Percentiles rank a stretch among this genome's conserved stretches.
phyloP scores from a whole-genome alignment of 2,329 filamentous ascomycete species.

The Sporothrix luriei region DNA sequence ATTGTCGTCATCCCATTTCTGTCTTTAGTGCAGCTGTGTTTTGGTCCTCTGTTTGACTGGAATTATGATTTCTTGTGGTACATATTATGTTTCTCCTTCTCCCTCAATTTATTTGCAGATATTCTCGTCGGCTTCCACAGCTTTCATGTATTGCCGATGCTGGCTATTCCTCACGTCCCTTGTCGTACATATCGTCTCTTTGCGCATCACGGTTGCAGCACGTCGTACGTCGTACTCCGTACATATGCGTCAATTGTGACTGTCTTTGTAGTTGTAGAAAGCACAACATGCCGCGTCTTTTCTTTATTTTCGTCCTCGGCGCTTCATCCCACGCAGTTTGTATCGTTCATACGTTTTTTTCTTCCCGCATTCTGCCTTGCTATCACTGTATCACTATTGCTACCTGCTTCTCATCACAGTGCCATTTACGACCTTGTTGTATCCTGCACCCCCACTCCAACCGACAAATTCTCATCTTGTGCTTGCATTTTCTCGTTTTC shows the following conservation, averaged over 20 bases:
- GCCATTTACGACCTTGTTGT: neutral
- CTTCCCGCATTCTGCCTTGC: neutral
- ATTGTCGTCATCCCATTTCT: neutral
- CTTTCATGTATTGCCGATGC: neutral
- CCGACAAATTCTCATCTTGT: neutral
- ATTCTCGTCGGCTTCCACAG: neutral
- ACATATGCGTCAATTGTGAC: slow-evolving; percentile 1
- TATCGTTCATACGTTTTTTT: neutral
- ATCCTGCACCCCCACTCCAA: neutral
- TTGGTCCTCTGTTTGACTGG: neutral
- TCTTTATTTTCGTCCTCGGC: neutral
- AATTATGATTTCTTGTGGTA: slow-evolving; percentile 1
- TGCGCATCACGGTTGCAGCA: neutral
- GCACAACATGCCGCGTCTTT: no score
- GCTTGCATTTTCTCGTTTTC: neutral
- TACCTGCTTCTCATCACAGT: neutral
- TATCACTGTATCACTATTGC: no score
- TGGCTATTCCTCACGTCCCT: neutral
- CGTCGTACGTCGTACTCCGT: no score
- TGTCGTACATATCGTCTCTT: neutral
- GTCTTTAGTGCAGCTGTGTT: neutral
- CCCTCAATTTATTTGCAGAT: slow-evolving; percentile 9
- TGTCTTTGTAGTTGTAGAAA: no score
- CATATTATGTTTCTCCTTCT: slow-evolving; percentile 5
- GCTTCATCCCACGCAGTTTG: neutral